Evolutionary conservation across 2,329 filamentous ascomycete genomes (phyloP).

Genomic region (Ascochyta koolunga): DNA sequence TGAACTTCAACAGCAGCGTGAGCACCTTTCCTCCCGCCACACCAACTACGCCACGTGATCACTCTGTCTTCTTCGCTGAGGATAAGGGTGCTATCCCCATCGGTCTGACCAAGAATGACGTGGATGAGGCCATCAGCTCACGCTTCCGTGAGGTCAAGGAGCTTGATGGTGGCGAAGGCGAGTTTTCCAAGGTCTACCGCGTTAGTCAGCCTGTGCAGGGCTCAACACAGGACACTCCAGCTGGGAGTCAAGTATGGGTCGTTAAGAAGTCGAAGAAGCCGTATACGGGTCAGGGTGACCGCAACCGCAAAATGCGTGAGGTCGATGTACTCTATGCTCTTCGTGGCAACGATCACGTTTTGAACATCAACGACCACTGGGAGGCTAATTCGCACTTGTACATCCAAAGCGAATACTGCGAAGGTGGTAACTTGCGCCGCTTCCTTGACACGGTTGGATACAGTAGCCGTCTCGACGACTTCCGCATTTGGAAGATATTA

Average conservation of each 20-base stretch:
- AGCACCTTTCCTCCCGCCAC: conserved; percentile 75
- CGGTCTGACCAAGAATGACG: conserved; percentile 70
- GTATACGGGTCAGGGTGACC: conserved; percentile 77
- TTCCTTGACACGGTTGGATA: conserved; percentile 84
- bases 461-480: conserved; percentile 89
- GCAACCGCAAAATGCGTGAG: conserved; percentile 83
- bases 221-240: conserved; percentile 35
- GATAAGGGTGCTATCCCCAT: conserved; percentile 65
- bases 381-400: conserved; percentile 85
- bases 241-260: conserved; percentile 68
- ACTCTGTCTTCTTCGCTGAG: conserved; percentile 63
- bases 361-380: conserved; percentile 86
- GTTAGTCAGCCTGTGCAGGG: conserved; percentile 62
- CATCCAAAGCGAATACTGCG: conserved; percentile 97
- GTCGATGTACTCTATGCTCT: conserved; percentile 80
- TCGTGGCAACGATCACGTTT: conserved; percentile 79
- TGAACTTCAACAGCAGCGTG: conserved; percentile 47
- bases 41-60: conserved; percentile 71
- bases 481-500: conserved; percentile 97
- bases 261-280: conserved; percentile 92
- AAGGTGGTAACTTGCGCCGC: conserved; percentile 86
- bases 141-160: conserved; percentile 77
- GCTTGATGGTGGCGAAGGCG: conserved; percentile 78
- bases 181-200: conserved; percentile 91
- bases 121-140: conserved; percentile 74